Conservation (phyloP, 2,329 filamentous ascomycete genomes). For the Ophiostoma sp. region DNA sequence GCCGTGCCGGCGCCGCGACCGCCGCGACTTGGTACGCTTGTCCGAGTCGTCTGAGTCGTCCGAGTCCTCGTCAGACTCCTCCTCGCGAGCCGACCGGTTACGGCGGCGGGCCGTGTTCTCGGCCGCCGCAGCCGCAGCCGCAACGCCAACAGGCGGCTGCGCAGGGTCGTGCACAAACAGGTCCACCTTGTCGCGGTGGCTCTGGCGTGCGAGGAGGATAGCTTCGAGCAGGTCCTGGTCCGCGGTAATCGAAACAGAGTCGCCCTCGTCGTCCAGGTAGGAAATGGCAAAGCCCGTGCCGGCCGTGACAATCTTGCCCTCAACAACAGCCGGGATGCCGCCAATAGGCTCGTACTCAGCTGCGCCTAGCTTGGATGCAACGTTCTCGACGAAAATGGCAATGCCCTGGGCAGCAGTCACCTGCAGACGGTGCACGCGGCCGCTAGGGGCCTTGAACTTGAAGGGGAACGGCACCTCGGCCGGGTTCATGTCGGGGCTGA, state of each 20-base stretch:
- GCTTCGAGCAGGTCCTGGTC: conserved; percentile 90
- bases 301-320: conserved; percentile 69
- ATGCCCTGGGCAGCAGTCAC: conserved; percentile 76
- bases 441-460: conserved; percentile 97
- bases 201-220: conserved; percentile 72
- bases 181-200: conserved; percentile 85
- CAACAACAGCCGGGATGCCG: conserved; percentile 69
- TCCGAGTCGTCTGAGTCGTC: conserved; percentile 51
- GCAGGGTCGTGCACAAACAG: conserved; percentile 93
- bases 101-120: conserved; percentile 19
- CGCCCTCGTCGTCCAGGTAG: conserved; percentile 94
- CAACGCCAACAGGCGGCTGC: conserved; percentile 66
- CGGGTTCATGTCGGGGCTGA: conserved; percentile 47
- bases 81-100: conserved; percentile 42
- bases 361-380: conserved; percentile 74
- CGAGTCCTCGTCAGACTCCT: conserved; percentile 32
- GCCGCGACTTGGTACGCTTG: conserved; percentile 31
- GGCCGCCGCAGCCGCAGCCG: conserved; percentile 46
- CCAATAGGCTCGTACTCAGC: conserved; percentile 75
- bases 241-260: conserved; percentile 93
- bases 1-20: conserved; percentile 31
- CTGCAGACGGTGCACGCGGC: conserved; percentile 87
- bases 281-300: conserved; percentile 83
- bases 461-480: conserved; percentile 85
- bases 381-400: conserved; percentile 67